Conservation (phyloP, 225 moss, liverwort and hornwort genomes). For the Pseudisothecium myosuroides region DNA sequence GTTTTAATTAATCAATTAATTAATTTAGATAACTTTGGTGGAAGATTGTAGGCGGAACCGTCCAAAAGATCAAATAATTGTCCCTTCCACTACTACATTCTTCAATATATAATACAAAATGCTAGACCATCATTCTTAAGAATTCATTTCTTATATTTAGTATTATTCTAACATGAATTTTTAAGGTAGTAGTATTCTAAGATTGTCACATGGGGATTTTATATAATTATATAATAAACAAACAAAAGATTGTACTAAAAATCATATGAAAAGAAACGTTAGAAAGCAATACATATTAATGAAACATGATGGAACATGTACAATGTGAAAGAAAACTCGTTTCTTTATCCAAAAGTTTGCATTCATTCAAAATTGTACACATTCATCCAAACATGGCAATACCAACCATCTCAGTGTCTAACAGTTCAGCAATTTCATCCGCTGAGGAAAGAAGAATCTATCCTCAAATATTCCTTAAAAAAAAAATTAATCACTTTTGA, state of each 20-base stretch:
- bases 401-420: too few relatives aligned
- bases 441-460: background rate
- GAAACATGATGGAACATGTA: background rate
- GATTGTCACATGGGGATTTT: background rate
- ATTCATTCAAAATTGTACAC: background rate
- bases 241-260: background rate
- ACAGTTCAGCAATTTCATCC: too few relatives aligned
- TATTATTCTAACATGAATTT: background rate
- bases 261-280: background rate
- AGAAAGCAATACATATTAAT: background rate
- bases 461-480: too few relatives aligned
- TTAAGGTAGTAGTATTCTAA: rapidly evolving
- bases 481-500: too few relatives aligned
- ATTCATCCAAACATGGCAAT: background rate
- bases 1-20: background rate
- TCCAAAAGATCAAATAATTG: too few relatives aligned
- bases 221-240: background rate
- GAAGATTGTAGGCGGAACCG: rapidly evolving
- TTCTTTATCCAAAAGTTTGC: background rate
- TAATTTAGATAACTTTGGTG: rapidly evolving
- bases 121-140: background rate
- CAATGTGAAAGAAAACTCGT: background rate
- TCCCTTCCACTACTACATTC: background rate
- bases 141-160: too few relatives aligned
- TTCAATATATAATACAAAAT: background rate